Conservation (phyloP, 176 grass and related monocot genomes). For the Oryza australiensis region DNA sequence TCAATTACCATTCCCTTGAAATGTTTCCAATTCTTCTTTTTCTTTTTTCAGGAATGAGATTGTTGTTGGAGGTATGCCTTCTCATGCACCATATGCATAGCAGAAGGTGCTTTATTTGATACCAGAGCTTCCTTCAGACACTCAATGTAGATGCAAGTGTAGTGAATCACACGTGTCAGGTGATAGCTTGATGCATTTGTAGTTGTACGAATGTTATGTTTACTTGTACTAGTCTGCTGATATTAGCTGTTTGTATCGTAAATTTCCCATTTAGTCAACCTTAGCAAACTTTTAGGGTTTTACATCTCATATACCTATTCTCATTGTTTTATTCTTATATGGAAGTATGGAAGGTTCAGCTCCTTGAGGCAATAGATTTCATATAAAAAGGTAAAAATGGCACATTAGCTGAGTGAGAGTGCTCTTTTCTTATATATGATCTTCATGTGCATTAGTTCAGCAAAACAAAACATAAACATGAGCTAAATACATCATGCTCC, state of each 20-base stretch:
- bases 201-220: constrained; percentile 38
- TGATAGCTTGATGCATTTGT: constrained; percentile 39
- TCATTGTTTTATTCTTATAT: constrained; percentile 13
- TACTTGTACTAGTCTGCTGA: constrained; percentile 22
- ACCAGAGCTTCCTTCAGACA: constrained; percentile 4
- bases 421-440: not conserved
- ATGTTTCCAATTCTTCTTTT: not conserved
- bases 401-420: constrained; percentile 6
- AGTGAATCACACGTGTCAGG: constrained; percentile 34
- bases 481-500: not conserved
- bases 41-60: constrained; percentile 17
- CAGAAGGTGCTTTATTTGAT: not conserved
- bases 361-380: not conserved
- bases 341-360: not conserved
- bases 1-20: constrained; percentile 9
- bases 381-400: not conserved
- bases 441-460: not conserved
- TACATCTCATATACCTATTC: constrained; percentile 9
- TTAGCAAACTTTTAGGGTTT: not conserved
- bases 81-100: constrained; percentile 9
- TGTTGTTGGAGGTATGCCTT: not conserved
- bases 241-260: constrained; percentile 23
- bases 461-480: not conserved
- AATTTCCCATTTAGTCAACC: constrained; percentile 5
- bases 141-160: constrained; percentile 36